A percentile compares a stretch with the other conserved stretches of the same genome.
Evolutionary conservation across 768 basidiomycete genomes (phyloP).

Genomic region (Terana coerulea): DNA sequence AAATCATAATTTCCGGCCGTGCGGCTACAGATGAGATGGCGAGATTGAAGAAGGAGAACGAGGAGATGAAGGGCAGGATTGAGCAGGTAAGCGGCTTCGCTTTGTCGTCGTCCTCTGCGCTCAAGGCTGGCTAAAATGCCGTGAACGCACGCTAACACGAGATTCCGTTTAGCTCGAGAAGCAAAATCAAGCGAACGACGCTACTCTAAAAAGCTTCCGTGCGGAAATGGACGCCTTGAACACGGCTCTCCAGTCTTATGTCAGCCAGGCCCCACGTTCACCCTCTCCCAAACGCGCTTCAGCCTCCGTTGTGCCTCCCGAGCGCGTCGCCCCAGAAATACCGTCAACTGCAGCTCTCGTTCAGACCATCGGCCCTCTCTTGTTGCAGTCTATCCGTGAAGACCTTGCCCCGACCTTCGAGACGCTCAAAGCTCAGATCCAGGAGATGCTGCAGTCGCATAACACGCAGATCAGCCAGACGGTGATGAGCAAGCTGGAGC

Average conservation of each 20-base stretch:
- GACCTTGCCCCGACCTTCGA: conserved; percentile 17
- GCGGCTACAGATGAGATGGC: conserved; percentile 3
- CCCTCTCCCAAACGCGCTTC: conserved; percentile 8
- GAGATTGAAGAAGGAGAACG: conserved; percentile 19
- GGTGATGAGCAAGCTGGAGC: conserved; percentile 16
- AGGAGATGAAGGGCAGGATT: conserved; percentile 12
- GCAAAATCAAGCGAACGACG: conserved; percentile 8
- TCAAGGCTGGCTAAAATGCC: neutral
- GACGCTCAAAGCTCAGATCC: conserved; percentile 13
- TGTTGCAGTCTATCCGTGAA: conserved; percentile 16
- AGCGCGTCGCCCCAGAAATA: conserved; percentile 1
- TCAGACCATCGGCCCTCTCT: conserved; percentile 12
- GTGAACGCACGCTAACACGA: neutral
- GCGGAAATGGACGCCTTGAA: conserved; percentile 19
- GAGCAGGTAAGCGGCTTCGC: conserved; percentile 19
- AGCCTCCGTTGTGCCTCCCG: neutral
- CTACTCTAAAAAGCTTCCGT: conserved; percentile 1
- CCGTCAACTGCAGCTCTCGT: conserved; percentile 14
- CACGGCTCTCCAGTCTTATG: conserved; percentile 16
- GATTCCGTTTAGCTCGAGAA: conserved; percentile 12
- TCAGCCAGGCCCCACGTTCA: conserved; percentile 9
- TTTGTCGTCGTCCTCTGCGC: neutral
- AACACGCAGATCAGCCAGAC: conserved; percentile 14
- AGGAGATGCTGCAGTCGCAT: conserved; percentile 17
- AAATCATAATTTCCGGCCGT: neutral